Conservation (phyloP, 139 green algal genomes). For the Deuterostichococcus epilithicus region DNA sequence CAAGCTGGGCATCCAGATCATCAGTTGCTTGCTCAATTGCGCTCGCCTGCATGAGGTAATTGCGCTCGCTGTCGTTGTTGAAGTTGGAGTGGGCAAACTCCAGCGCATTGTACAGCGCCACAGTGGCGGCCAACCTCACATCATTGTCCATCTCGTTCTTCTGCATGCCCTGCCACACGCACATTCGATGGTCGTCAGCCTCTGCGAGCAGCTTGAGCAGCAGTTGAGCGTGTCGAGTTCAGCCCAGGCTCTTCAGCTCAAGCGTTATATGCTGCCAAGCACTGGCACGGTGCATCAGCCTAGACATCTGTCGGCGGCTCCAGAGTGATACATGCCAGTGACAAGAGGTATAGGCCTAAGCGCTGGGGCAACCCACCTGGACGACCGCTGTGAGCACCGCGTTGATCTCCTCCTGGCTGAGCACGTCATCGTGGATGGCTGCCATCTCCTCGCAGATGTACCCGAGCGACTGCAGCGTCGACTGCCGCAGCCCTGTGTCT, state of each 20-base stretch:
- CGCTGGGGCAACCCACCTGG: slow-evolving; percentile 2
- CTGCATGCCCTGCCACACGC: slow-evolving; percentile 79
- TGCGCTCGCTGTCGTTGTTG: slow-evolving; percentile 85
- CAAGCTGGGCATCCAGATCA: background rate
- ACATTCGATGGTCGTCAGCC: no score
- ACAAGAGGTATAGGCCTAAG: no score
- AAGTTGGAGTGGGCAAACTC: slow-evolving; percentile 96
- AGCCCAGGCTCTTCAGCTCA: no score
- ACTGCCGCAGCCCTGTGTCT: slow-evolving; percentile 42
- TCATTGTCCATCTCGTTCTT: slow-evolving; percentile 71
- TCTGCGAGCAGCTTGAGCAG: no score
- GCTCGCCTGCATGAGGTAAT: slow-evolving; percentile 91
- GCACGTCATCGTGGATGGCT: slow-evolving; percentile 66
- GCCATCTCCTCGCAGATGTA: slow-evolving; percentile 96
- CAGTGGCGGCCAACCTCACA: slow-evolving; percentile 83
- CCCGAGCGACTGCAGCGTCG: slow-evolving; percentile 87
- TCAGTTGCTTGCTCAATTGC: background rate
- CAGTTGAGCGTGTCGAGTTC: no score
- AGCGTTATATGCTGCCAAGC: no score
- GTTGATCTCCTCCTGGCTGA: slow-evolving; percentile 88
- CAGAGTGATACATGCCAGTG: no score
- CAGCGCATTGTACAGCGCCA: slow-evolving; percentile 89
- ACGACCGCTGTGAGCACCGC: slow-evolving; percentile 93
- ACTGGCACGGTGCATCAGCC: no score
- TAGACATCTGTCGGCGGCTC: no score